Evolutionary conservation across 2,329 filamentous ascomycete species (phyloP), one percentile per base, ranked within the genome.

Genomic region (Sordariomycetes sp.): DNA sequence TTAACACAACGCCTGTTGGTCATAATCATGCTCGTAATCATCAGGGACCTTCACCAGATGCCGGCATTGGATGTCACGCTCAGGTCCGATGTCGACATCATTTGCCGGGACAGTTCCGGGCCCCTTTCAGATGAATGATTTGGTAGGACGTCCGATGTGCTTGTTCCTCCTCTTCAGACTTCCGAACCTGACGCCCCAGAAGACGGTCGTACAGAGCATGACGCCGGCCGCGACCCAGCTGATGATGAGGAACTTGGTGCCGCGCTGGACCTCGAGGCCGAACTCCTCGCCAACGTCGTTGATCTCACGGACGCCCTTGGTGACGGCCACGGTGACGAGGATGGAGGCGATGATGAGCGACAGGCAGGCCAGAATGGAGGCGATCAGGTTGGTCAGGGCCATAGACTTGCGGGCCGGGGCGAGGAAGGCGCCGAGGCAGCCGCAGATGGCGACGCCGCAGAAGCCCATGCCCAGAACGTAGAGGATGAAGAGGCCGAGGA

Each of bases 401-500:
- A 49, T 40, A 28, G 55, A 20, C 21, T 41, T 37, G 9, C 42
- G 42, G 9, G 43, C 43, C 7, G 42, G 44, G 2, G 51, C 48
- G 18, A 54, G 44, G 45, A 61, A 46, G 37, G 67, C 39, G 26
- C 58, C 55, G 8, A 60, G 34, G 32, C 52, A 58, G 11, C 49
- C 45, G 3, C 72, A 46, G 46, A 70, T 59, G 21, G 59, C 55
- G 3, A 69, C 48, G 9, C 61, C 66, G 3, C 62, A 52, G 42
- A 64, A 55, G 14, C 49, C 57, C 30, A 59, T 50, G 35, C 54
- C 60, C 2, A 73, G 40, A 26, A 66, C 58, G 48, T 66, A 72
- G 36, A 75, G 49, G 32, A 69, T 51, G 46, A 68, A 67, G 31
- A 70, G 50, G 18, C 56, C 61, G n/a, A 66, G 49, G 5, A 73